Conservation (phyloP, 768 basidiomycete genomes). For the Phanerochaete carnosa region DNA sequence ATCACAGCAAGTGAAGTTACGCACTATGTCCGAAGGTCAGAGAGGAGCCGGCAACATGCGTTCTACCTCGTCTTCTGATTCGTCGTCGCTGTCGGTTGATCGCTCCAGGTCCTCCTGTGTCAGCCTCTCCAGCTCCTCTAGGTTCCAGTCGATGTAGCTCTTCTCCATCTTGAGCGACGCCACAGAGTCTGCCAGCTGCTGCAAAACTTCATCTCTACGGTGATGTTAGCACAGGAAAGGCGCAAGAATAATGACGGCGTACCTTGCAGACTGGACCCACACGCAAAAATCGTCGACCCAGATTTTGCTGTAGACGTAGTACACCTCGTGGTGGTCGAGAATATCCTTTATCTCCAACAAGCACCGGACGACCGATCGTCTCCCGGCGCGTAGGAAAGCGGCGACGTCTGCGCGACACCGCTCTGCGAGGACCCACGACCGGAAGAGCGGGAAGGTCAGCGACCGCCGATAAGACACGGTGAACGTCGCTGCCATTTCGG, state of each 20-base stretch:
- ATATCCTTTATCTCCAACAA: constrained; percentile 71
- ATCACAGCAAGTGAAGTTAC: too few relatives aligned
- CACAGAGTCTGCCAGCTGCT: constrained; percentile 43
- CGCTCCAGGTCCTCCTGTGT: constrained; percentile 36
- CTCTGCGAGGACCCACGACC: constrained; percentile 74
- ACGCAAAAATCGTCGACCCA: constrained; percentile 85
- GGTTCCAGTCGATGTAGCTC: constrained; percentile 60
- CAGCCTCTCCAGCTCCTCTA: constrained; percentile 63
- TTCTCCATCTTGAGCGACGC: constrained; percentile 46
- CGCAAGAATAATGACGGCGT: constrained; percentile 19
- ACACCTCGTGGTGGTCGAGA: constrained; percentile 79
- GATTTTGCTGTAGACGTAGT: constrained; percentile 84
- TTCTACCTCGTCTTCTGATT: constrained; percentile 32
- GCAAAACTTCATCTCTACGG: constrained; percentile 54
- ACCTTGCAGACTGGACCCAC: constrained; percentile 81
- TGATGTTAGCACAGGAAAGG: not conserved
- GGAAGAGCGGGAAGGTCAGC: constrained; percentile 74
- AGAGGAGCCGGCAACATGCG: constrained; percentile 23
- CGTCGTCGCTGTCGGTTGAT: constrained; percentile 71
- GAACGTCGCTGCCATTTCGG: constrained; percentile 50
- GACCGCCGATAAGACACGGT: constrained; percentile 69
- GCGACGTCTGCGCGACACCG: constrained; percentile 65
- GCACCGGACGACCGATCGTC: constrained; percentile 57
- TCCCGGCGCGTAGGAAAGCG: constrained; percentile 53
- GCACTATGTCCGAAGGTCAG: not conserved